Evolutionary conservation across 352 stramenopile species (phyloP), one percentile per base, ranked within the genome.

Genomic region (Thalassiosira livingstoniorum): DNA sequence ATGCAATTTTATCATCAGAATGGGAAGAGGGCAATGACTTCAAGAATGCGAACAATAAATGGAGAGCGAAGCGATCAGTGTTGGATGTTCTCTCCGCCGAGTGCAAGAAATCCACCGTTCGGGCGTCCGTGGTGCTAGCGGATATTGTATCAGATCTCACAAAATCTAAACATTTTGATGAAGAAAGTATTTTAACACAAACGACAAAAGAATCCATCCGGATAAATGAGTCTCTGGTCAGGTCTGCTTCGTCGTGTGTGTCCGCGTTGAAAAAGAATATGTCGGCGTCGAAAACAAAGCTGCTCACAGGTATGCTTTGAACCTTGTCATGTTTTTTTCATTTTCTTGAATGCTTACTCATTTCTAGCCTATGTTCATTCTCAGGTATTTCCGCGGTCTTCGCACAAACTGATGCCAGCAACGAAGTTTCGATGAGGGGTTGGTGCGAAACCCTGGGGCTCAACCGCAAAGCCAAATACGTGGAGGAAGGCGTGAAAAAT

Each of bases 391-490:
- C 39, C 7, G 39, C 39, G 15, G 7, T 47, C 7, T 47, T 47
- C 15, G 7, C 15, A 7, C 39, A 7, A 47, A 18, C 39, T 18
- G 7, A 7, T 18, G 39, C 7, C 7, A 18, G 39, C 39, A 47
- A 47, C 7, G 39, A 47, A 18, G 15, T 47, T 47, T 47, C 39
- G 39, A 47, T 18, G 39, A 47, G 39, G 15, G 39, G 15, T 18
- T 7, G 7, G 39, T 47, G 39, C 39, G 39, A 47, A 18, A 47
- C 15, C 15, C 39, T 47, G 15, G 15, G 15, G 39, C 18, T 67
- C 29, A 67, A 67, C 58, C 58, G 58, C 29, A 5, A 67, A 11
- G 58, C 58, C 7, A 67, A 67, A 29, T 67, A 67, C n/a, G 18
- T 67, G 7, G 29, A 31, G 4, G 15, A 15, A 37, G 58, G 25